These are phyloP conservation scores for Bacidia gigantensis DNA, from an alignment of 495 filamentous ascomycete species.

Conservation along the genomic window DNA sequence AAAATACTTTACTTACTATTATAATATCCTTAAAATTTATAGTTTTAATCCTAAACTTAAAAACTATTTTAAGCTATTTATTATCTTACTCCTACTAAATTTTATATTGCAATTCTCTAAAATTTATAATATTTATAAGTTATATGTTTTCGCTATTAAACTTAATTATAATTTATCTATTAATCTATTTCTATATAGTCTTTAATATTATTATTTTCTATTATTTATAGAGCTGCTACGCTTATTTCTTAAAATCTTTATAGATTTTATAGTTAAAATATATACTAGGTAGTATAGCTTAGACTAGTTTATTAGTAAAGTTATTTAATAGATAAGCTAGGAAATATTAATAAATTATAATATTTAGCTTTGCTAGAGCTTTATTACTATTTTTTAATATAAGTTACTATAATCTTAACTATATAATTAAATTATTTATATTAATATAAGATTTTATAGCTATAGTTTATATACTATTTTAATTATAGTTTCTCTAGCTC, in stretches of 20 bases:
- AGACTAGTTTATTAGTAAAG: background rate
- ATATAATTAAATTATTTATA: too few relatives aligned
- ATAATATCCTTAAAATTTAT: background rate
- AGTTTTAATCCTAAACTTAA: background rate
- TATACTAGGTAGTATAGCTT: background rate
- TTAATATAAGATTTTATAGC: too few relatives aligned
- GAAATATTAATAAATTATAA: background rate
- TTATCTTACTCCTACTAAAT: background rate
- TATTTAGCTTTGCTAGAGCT: background rate
- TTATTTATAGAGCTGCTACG: background rate
- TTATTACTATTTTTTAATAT: background rate
- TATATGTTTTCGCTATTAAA: background rate
- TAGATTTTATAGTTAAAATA: background rate
- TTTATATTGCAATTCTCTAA: background rate
- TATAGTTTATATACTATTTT: too few relatives aligned
- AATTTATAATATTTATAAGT: background rate
- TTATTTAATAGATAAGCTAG: too few relatives aligned
- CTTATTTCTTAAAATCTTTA: background rate
- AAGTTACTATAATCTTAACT: too few relatives aligned
- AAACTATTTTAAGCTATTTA: background rate
- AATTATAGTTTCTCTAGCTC: too few relatives aligned
- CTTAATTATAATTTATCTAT: background rate
- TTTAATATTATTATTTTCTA: background rate
- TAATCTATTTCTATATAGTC: background rate
- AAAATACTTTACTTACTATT: background rate